phyloP scores from a whole-genome alignment of 352 stramenopile genomes.

The Phytophthora sp. region DNA sequence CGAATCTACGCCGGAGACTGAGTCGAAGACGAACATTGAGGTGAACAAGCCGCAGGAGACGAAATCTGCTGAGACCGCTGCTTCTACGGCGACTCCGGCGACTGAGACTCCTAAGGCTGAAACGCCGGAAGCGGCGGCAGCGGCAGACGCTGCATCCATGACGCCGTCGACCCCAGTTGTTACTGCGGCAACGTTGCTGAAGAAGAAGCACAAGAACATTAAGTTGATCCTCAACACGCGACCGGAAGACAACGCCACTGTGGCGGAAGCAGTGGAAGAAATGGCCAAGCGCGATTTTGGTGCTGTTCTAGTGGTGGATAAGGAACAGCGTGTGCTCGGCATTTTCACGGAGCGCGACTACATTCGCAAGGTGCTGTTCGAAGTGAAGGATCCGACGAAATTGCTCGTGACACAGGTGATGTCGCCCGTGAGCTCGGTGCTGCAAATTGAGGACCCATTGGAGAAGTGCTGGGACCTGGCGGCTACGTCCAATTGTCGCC shows the following conservation, averaged over 20 bases:
- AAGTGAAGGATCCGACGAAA: conserved; percentile 66
- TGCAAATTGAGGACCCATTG: conserved; percentile 81
- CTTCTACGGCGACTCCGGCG: background rate
- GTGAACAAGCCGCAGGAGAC: conserved; percentile 8
- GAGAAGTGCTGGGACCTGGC: conserved; percentile 83
- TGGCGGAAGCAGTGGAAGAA: conserved; percentile 74
- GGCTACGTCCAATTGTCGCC: conserved; percentile 70
- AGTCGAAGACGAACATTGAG: conserved; percentile 6
- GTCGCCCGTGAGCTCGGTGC: conserved; percentile 54
- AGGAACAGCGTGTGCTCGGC: conserved; percentile 79
- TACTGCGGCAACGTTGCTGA: conserved; percentile 72
- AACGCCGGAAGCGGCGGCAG: conserved; percentile 7
- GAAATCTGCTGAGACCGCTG: conserved; percentile 12
- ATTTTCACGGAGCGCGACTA: conserved; percentile 91
- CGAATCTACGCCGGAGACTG: background rate
- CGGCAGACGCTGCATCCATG: conserved; percentile 3
- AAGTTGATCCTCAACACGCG: conserved; percentile 87
- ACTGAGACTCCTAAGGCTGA: conserved; percentile 11
- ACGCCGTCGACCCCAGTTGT: conserved; percentile 36
- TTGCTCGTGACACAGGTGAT: conserved; percentile 66
- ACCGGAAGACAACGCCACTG: conserved; percentile 76
- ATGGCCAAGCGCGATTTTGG: conserved; percentile 85
- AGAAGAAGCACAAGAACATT: conserved; percentile 86
- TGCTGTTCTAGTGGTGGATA: conserved; percentile 83
- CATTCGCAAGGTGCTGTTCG: conserved; percentile 77